Base-by-base conservation (phyloP, 2,329 filamentous ascomycete species). In the Myotisia sp. region DNA sequence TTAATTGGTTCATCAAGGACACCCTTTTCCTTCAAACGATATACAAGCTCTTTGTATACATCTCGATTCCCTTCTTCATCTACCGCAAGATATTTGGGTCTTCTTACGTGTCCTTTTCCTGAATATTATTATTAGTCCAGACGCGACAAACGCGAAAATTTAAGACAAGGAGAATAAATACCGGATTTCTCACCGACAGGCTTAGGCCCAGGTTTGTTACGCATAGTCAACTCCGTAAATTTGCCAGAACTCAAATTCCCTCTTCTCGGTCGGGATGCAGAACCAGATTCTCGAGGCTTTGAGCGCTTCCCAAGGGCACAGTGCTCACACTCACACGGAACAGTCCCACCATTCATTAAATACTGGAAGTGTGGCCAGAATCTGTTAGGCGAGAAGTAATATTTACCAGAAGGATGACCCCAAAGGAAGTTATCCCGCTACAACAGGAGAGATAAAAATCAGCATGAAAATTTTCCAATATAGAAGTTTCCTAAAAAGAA, bases 301-400 rank as follows among this genome's bases (percentile, higher is more conserved):
- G 29, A 5, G n/a, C 6, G n/a, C 14, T 32, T 32, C 12, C 19
- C 21, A n/a, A 22, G 12, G 6, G 26, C 42, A 39, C 71, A 76
- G 5, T 65, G 48, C 1, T 60, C 58, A 44, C 72, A 76, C 2
- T 47, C 41, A 38, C 71, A 76, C 0, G 58, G 53, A 2, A 54
- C 51, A 4, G 47, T 50, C 26, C 51, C 52, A 33, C 63, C 58
- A 9, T 63, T 58, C 63, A 74, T 71, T 16, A 76, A 47, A 47
- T 64, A 60, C 33, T 62, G 53, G 47, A 76, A 75, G 39, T 77
- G 73, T 0, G 65, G 63, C 31, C 62, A 70, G 42, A 74, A 74
- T 3, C 64, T 53, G 13, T 60, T 60, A 0, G 65, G 60, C 0
- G 71, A 76, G 29, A 71, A 62, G 37, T 68, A 76, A 10, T 50